These are phyloP conservation scores for Euphorbia celastroides DNA, from an alignment of 441 rosid genomes.

Conservation along the genomic window DNA sequence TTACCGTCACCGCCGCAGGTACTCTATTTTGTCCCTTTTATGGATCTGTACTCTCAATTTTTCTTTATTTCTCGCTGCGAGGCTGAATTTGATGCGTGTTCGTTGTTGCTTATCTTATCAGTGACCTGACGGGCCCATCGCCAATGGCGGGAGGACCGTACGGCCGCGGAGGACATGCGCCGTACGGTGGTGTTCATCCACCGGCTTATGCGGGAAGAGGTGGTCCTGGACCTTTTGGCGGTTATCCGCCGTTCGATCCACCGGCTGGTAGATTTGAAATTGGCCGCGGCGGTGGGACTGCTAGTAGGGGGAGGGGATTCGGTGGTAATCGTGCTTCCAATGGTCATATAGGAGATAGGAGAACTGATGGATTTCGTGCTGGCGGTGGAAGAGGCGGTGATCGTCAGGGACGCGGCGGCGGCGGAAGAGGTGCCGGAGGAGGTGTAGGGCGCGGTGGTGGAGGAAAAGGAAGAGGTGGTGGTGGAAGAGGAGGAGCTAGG, in stretches of 20 bases:
- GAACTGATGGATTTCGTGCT: constrained; percentile 18
- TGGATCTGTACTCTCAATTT: neutral
- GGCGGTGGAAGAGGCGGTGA: constrained; percentile 26
- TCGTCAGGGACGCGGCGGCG: constrained; percentile 22
- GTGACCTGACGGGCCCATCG: constrained; percentile 50
- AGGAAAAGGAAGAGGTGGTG: constrained; percentile 33
- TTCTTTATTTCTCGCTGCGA: neutral
- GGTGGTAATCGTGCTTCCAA: constrained; percentile 6
- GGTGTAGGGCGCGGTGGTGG: constrained; percentile 24
- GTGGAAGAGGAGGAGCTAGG: constrained; percentile 53
- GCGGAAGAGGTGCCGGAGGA: constrained; percentile 24
- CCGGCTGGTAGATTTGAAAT: constrained; percentile 37
- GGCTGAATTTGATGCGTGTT: neutral
- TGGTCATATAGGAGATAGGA: constrained; percentile 19
- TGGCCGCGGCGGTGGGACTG: constrained; percentile 28
- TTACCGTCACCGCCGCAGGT: constrained; percentile 84
- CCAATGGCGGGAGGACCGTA: constrained; percentile 36
- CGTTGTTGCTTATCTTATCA: constrained; percentile 13
- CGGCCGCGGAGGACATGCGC: constrained; percentile 35
- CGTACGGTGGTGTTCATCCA: constrained; percentile 44
- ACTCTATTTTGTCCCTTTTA: constrained; percentile 10
- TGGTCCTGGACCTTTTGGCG: constrained; percentile 23
- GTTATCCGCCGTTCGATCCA: constrained; percentile 44
- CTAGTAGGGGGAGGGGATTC: constrained; percentile 9
- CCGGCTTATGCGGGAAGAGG: constrained; percentile 38